These are phyloP conservation scores for Sanghuangporus sanghuang DNA, from an alignment of 1,284 basidiomycete species.

Conservation along the genomic window DNA sequence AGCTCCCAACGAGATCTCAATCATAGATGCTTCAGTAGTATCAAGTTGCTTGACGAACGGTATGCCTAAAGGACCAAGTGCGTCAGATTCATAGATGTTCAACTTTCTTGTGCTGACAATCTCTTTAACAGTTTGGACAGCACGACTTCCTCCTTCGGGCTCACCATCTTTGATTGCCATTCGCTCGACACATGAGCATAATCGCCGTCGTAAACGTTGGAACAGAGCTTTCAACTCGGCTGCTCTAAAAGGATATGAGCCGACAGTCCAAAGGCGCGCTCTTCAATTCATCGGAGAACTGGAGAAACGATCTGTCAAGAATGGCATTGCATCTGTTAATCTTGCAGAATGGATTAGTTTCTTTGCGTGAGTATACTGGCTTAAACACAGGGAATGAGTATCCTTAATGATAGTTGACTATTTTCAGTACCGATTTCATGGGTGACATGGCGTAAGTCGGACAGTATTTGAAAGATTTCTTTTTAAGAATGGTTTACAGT, in stretches of 20 bases:
- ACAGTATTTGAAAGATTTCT: not conserved
- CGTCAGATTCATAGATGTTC: conserved; percentile 25
- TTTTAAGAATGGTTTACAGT: conserved; percentile 15
- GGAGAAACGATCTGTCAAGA: conserved; percentile 8
- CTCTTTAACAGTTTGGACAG: conserved; percentile 24
- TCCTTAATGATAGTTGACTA: conserved; percentile 27
- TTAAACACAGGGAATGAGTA: not conserved
- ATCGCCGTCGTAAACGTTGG: conserved; percentile 36
- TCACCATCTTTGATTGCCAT: conserved; percentile 13
- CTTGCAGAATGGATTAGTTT: conserved; percentile 31
- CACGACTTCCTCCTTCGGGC: not conserved
- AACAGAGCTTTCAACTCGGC: conserved; percentile 35
- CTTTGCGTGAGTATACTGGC: conserved; percentile 25
- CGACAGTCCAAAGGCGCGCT: conserved; percentile 28
- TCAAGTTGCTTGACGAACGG: conserved; percentile 25
- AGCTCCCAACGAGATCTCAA: conserved; percentile 33
- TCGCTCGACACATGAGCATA: conserved; percentile 32
- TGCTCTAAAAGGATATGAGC: conserved; percentile 35
- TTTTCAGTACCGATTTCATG: conserved; percentile 33
- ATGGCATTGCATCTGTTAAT: conserved; percentile 22
- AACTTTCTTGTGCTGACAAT: conserved; percentile 25
- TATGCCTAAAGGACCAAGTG: conserved; percentile 31
- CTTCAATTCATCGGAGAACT: conserved; percentile 31
- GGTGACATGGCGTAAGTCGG: conserved; percentile 30
- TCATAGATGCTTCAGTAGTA: conserved; percentile 26